Evolutionary conservation across 768 basidiomycete genomes (phyloP).

Genomic region (Boletus rufocinnamomeus): DNA sequence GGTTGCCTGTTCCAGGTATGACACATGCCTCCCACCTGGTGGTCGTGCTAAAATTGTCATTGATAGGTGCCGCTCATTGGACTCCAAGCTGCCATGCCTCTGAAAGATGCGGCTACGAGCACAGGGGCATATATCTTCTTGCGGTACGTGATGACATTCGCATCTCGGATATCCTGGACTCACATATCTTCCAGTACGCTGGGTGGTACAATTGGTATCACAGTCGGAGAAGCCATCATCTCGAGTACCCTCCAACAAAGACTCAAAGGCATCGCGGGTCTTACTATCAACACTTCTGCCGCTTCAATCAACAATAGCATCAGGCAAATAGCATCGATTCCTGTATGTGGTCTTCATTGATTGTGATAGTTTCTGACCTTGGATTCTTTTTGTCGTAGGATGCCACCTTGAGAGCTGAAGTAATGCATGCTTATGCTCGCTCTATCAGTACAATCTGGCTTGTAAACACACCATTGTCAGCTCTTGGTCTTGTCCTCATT

Average conservation of each 20-base stretch:
- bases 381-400: slow-evolving; percentile 27
- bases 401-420: slow-evolving; percentile 28
- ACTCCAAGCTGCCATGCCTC: slow-evolving; percentile 49
- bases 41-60: not conserved
- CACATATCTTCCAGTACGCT: slow-evolving; percentile 48
- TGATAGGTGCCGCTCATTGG: slow-evolving; percentile 35
- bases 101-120: slow-evolving; percentile 44
- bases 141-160: slow-evolving; percentile 19
- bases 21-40: not conserved
- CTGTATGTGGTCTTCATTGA: slow-evolving; percentile 21
- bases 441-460: slow-evolving; percentile 44
- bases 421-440: slow-evolving; percentile 40
- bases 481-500: slow-evolving; percentile 33
- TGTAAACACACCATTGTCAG: slow-evolving; percentile 36
- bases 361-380: slow-evolving; percentile 6
- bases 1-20: slow-evolving; percentile 39
- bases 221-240: slow-evolving; percentile 72
- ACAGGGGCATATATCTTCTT: slow-evolving; percentile 41
- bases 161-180: not conserved
- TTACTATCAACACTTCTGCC: slow-evolving; percentile 42
- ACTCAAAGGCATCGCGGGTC: slow-evolving; percentile 19
- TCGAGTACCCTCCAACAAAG: slow-evolving; percentile 45
- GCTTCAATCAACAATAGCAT: slow-evolving; percentile 50
- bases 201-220: slow-evolving; percentile 75
- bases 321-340: slow-evolving; percentile 39